These are phyloP conservation scores for Globisporangium echinulatum DNA, from an alignment of 352 stramenopile genomes.

Conservation along the genomic window DNA sequence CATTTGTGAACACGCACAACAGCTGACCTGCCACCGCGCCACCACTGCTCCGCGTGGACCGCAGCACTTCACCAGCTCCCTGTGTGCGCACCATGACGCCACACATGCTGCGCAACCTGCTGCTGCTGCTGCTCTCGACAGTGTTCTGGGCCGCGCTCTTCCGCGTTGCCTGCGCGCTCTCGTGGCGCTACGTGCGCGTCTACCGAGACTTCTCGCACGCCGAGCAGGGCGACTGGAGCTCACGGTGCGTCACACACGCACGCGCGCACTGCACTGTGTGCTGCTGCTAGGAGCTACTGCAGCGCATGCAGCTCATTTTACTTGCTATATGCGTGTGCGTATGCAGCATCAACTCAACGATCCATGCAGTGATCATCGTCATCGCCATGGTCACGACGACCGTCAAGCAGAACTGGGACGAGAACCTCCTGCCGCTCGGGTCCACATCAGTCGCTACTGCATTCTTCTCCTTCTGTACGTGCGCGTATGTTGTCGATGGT, in stretches of 20 bases:
- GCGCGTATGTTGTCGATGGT: not conserved
- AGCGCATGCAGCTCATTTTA: not conserved
- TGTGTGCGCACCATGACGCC: not conserved
- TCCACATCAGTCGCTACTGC: constrained; percentile 41
- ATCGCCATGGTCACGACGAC: constrained; percentile 59
- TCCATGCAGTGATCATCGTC: constrained; percentile 67
- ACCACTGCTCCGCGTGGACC: not conserved
- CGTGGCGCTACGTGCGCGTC: constrained; percentile 41
- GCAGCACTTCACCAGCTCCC: too few relatives aligned
- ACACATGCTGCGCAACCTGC: constrained; percentile 19
- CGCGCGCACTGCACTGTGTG: too few relatives aligned
- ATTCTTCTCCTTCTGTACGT: constrained; percentile 79
- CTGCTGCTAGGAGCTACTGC: not conserved
- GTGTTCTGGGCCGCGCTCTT: constrained; percentile 60
- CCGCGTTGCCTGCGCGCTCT: constrained; percentile 39
- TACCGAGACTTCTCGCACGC: constrained; percentile 64
- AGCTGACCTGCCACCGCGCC: too few relatives aligned
- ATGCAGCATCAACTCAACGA: constrained; percentile 69
- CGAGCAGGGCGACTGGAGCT: constrained; percentile 78
- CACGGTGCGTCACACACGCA: constrained; percentile 29
- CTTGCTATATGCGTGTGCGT: not conserved
- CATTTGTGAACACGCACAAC: not conserved
- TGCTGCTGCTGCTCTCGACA: constrained; percentile 46
- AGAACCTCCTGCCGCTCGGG: constrained; percentile 44
- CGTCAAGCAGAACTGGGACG: constrained; percentile 55